Evolutionary conservation across 257 asterid genomes (phyloP).

Genomic region (Cinchona pubescens): DNA sequence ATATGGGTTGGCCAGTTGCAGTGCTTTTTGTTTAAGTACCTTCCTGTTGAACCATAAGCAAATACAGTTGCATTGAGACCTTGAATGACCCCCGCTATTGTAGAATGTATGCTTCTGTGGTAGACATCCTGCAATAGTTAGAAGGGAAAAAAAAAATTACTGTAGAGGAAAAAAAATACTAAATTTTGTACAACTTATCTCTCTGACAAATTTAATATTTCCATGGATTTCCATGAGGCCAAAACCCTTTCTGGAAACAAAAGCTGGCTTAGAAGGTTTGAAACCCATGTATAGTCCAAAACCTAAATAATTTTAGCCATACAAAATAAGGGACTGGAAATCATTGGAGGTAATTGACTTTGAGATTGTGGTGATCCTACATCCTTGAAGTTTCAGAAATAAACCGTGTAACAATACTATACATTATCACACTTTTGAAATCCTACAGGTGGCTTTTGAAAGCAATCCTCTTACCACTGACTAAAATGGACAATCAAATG

Average conservation of each 20-base stretch:
- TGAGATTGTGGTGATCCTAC: too few relatives aligned
- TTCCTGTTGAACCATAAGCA: constrained; percentile 98
- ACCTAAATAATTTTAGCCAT: neutral
- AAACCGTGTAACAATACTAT: too few relatives aligned
- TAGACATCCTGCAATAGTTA: constrained; percentile 65
- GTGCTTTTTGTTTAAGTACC: constrained; percentile 40
- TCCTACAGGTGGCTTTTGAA: too few relatives aligned
- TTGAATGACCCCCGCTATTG: constrained; percentile 83
- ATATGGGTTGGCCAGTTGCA: neutral
- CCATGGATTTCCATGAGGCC: neutral
- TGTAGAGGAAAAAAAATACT: neutral
- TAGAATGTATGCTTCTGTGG: constrained; percentile 55
- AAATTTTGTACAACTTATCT: neutral
- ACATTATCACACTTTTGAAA: too few relatives aligned
- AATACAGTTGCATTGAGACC: constrained; percentile 96
- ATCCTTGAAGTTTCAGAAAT: too few relatives aligned
- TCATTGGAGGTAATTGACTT: too few relatives aligned
- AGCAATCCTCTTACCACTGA: too few relatives aligned
- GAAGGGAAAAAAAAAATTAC: constrained; percentile 10
- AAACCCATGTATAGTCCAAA: neutral
- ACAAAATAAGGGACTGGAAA: too few relatives aligned
- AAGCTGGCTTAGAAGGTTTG: neutral
- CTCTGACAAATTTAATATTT: neutral
- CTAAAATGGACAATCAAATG: too few relatives aligned
- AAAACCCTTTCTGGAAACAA: neutral